Base-by-base conservation (phyloP, 805 yeast species). In the Lachancea sp. region DNA sequence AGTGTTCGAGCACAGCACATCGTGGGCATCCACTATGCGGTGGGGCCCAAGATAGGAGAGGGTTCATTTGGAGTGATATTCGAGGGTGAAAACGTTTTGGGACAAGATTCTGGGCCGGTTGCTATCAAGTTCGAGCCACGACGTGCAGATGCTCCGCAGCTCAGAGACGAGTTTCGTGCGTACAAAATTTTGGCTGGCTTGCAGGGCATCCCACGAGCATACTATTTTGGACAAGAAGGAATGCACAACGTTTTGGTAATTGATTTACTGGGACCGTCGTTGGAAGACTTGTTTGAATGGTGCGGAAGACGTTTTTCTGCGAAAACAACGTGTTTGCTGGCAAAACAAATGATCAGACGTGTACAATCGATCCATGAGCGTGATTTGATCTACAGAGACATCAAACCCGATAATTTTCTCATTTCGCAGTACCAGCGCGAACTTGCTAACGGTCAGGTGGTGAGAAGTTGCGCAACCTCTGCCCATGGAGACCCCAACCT, bases 211-310 rank as follows among this genome's bases (percentile, higher is more conserved):
- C 95, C 95, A n/a, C 80, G 77, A 53, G 91, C 88, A 12, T 85
- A 84, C 62, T 85, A 83, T 63, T 85, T 82, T 61, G 93, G 93
- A 15, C 93, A 85, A 62, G 93, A 85, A 60, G 93, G 95, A 13
- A 75, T 83, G 52, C 89, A 85, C 57, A 82, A 82, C 60, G 82
- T 85, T 38, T 67, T 85, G 50, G 85, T 85, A 27, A 82, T 85
- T 52, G 93, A 85, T 60, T 68, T 85, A 47, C 69, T 85, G 49
- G 86, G 95, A 2, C 93, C 95, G 0, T 83, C 91, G 1, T 66
- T 85, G 48, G 95, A 85, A 58, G 95, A 85, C 65, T 69, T 85
- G 56, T 85, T 85, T 66, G 95, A 85, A 61, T 85, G 95, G 95
- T 85, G 95, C 68, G 89, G 89, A 2, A 71, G 93, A 46, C 74